Conservation (phyloP, 768 basidiomycete species). For the Mycena latifolia region DNA sequence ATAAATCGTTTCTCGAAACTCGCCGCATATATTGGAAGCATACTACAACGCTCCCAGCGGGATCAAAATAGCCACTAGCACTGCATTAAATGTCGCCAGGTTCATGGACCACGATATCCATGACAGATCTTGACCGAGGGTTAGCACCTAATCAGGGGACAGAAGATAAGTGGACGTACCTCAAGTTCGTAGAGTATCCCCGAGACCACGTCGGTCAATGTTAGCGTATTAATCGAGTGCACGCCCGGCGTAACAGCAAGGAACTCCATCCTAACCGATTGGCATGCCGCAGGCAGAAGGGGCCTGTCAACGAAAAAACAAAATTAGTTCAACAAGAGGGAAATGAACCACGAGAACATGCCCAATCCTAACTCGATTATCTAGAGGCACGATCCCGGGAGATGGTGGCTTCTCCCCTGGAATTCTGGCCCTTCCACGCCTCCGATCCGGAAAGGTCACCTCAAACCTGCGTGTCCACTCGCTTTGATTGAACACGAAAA, state of each 20-base stretch:
- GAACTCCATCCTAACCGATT: slow-evolving; percentile 90
- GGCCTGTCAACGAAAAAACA: slow-evolving; percentile 68
- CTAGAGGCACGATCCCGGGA: slow-evolving; percentile 80
- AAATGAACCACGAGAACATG: slow-evolving; percentile 53
- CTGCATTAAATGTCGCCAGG: slow-evolving; percentile 38
- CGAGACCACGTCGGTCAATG: slow-evolving; percentile 81
- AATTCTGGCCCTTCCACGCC: slow-evolving; percentile 57
- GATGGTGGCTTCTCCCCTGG: slow-evolving; percentile 55
- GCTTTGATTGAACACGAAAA: slow-evolving; percentile 89
- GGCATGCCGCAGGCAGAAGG: slow-evolving; percentile 83
- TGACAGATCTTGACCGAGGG: slow-evolving; percentile 65
- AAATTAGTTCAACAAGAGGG: slow-evolving; percentile 8
- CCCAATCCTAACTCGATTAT: slow-evolving; percentile 86
- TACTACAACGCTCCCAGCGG: not conserved
- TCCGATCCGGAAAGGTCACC: slow-evolving; percentile 72
- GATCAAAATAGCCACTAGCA: too few species aligned
- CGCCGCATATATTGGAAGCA: not conserved
- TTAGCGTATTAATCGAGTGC: slow-evolving; percentile 79
- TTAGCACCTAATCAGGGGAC: slow-evolving; percentile 10
- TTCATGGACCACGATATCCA: slow-evolving; percentile 83
- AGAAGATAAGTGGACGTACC: slow-evolving; percentile 54
- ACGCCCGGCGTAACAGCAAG: slow-evolving; percentile 85
- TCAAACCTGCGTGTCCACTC: slow-evolving; percentile 83
- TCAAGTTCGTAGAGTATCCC: slow-evolving; percentile 79
- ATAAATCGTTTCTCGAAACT: too few species aligned